Conservation (phyloP, 2,329 filamentous ascomycete genomes). For the Dothistroma septosporum region DNA sequence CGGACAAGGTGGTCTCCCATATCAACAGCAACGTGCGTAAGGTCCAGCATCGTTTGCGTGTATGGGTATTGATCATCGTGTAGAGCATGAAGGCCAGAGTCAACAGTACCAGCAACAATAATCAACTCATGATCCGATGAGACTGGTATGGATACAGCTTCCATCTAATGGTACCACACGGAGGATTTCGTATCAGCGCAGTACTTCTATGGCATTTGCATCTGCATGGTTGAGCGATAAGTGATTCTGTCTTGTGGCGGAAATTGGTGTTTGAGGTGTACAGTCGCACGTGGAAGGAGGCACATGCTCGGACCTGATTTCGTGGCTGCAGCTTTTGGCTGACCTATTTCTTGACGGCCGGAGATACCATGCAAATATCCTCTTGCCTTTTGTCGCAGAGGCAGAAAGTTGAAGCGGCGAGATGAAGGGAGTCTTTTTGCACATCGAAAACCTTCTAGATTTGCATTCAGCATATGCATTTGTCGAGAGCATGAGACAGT, state of each 20-base stretch:
- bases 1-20: constrained; percentile 46
- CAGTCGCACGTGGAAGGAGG: constrained; percentile 16
- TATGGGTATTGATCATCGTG: constrained; percentile 19
- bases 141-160: constrained; percentile 2
- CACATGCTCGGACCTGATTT: constrained; percentile 19
- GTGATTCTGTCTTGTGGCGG: constrained; percentile 4
- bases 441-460: not conserved
- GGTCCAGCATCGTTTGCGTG: constrained; percentile 12
- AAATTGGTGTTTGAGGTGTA: constrained; percentile 16
- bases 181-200: constrained; percentile 13
- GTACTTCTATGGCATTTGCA: constrained; percentile 17
- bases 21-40: constrained; percentile 37
- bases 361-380: constrained; percentile 21
- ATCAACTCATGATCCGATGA: not conserved
- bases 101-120: constrained; percentile 23
- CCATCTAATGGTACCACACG: constrained; percentile 5
- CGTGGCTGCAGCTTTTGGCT: constrained; percentile 17
- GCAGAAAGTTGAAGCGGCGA: constrained; percentile 15
- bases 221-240: constrained; percentile 5
- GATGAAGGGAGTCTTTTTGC: not conserved
- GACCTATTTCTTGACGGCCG: constrained; percentile 19
- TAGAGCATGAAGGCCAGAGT: constrained; percentile 21
- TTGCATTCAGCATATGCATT: constrained; percentile 20
- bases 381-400: constrained; percentile 11
- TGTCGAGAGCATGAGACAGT: not conserved